phyloP scores from a whole-genome alignment of 1,284 basidiomycete genomes.

The Farysia itapuensis region DNA sequence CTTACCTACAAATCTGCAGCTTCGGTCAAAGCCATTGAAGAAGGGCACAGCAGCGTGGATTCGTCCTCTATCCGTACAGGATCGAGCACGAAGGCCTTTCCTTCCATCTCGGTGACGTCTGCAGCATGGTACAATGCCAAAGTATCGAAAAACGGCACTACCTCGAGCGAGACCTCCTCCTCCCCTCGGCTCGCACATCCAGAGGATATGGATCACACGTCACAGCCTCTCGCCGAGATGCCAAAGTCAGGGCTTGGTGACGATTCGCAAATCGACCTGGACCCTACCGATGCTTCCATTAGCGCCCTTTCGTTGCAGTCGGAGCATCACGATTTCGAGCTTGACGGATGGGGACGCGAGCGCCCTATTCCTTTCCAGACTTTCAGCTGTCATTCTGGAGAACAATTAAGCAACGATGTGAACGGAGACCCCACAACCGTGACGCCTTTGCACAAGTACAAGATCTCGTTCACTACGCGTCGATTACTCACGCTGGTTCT shows the following conservation, averaged over 20 bases:
- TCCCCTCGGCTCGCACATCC: conserved; percentile 9
- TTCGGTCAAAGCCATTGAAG: neutral
- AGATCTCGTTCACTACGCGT: conserved; percentile 14
- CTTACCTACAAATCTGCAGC: neutral
- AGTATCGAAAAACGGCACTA: conserved; percentile 9
- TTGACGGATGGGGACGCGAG: conserved; percentile 40
- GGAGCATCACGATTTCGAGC: conserved; percentile 38
- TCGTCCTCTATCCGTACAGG: conserved; percentile 16
- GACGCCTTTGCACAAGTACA: neutral
- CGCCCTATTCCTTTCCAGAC: conserved; percentile 13
- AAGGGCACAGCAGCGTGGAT: conserved; percentile 2
- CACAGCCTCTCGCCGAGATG: neutral
- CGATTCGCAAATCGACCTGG: conserved; percentile 1
- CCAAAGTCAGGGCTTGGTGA: neutral
- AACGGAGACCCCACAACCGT: neutral
- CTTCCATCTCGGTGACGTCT: conserved; percentile 40
- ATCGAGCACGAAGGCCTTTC: conserved; percentile 34
- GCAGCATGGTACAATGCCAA: conserved; percentile 46
- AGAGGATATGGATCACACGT: too few species aligned
- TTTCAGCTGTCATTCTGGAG: too few species aligned
- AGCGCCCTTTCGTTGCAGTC: conserved; percentile 11
- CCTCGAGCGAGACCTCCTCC: neutral
- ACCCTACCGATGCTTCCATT: conserved; percentile 11
- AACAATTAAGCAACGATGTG: too few species aligned
- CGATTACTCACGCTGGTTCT: conserved; percentile 23